Conservation (phyloP, 2,329 filamentous ascomycete genomes). For the Ophiostoma montium region DNA sequence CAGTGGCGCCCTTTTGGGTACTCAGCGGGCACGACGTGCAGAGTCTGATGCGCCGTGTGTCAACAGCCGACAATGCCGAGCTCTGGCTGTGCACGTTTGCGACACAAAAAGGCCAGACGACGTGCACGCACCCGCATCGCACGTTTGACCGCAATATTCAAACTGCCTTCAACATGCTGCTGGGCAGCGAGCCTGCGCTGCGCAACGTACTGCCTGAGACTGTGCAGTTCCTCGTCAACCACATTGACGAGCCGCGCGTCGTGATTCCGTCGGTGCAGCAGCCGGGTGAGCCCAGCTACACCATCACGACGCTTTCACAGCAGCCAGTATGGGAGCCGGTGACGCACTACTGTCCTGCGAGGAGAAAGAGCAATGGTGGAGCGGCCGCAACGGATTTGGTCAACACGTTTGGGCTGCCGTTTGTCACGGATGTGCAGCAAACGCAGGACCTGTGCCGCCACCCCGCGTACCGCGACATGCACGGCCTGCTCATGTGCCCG, state of each 20-base stretch:
- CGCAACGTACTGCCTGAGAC: constrained; percentile 16
- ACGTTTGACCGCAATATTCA: constrained; percentile 22
- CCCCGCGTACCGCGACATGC: constrained; percentile 26
- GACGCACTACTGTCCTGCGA: neutral
- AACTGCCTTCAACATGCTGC: constrained; percentile 19
- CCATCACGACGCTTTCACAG: neutral
- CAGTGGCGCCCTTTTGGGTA: neutral
- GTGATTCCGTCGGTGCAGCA: constrained; percentile 17
- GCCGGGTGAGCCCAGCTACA: neutral
- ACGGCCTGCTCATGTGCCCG: constrained; percentile 32
- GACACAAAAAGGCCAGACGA: constrained; percentile 14
- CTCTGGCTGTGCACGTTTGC: constrained; percentile 5
- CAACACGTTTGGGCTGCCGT: constrained; percentile 17
- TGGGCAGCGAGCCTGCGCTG: constrained; percentile 9
- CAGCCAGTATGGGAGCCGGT: neutral
- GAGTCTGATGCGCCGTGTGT: neutral
- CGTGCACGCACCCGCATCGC: constrained; percentile 22
- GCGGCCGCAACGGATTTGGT: no score
- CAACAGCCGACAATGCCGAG: neutral
- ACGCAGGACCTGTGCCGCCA: constrained; percentile 29
- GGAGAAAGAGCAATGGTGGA: neutral
- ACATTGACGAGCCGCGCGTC: constrained; percentile 33
- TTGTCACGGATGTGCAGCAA: constrained; percentile 19
- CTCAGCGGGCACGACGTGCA: constrained; percentile 5
- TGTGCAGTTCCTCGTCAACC: constrained; percentile 30